A percentile compares a stretch with the other conserved stretches of the same genome.
These are phyloP conservation scores for Helianthus annuus DNA, from an alignment of 129 eudicot genomes.

Conservation along the genomic window DNA sequence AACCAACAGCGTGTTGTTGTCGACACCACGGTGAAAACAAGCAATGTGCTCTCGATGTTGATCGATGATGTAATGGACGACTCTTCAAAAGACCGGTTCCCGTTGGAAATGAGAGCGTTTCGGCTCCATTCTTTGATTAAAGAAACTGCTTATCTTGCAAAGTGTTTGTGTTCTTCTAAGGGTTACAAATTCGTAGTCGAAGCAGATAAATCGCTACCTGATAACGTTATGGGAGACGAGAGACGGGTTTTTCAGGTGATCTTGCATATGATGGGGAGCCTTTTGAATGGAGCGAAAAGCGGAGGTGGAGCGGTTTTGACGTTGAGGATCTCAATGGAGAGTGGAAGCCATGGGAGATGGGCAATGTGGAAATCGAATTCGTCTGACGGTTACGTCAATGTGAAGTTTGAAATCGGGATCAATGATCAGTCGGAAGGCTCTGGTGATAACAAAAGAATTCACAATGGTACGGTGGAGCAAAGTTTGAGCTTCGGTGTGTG, in stretches of 20 bases:
- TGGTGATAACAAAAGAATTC: constrained; percentile 31
- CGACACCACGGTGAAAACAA: constrained; percentile 54
- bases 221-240: constrained; percentile 73
- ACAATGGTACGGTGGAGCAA: constrained; percentile 40
- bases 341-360: constrained; percentile 61
- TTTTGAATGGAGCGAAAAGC: constrained; percentile 41
- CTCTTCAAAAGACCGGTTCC: constrained; percentile 55
- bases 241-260: constrained; percentile 66
- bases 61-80: constrained; percentile 61
- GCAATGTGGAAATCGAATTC: constrained; percentile 52
- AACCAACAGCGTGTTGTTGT: constrained; percentile 45
- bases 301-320: constrained; percentile 54
- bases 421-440: constrained; percentile 24
- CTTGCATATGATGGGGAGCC: constrained; percentile 72
- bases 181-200: constrained; percentile 50
- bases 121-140: constrained; percentile 52
- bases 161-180: constrained; percentile 51
- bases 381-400: constrained; percentile 44
- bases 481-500: constrained; percentile 63
- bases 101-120: constrained; percentile 52
- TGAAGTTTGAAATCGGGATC: constrained; percentile 54
- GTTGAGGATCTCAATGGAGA: constrained; percentile 39
- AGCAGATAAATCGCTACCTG: constrained; percentile 56
- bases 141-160: constrained; percentile 61
- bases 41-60: constrained; percentile 56